Percentiles rank a stretch among this genome's conserved stretches.
phyloP scores from a whole-genome alignment of 768 basidiomycete genomes.

The Trametes coccinea region DNA sequence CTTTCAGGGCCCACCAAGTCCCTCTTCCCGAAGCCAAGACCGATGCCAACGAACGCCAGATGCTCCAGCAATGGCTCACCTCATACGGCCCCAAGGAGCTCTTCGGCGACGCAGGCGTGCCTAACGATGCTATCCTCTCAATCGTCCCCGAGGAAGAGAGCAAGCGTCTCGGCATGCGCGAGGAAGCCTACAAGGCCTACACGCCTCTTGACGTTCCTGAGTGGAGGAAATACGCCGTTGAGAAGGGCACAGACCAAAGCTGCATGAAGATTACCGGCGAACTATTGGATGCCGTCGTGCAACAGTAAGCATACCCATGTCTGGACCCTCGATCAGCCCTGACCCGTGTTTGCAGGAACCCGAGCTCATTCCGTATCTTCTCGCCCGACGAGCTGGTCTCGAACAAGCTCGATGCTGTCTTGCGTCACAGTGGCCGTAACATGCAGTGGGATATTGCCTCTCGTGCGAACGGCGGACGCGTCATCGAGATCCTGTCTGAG shows the following conservation, averaged over 20 bases:
- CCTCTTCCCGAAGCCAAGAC: constrained; percentile 76
- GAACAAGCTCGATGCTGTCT: constrained; percentile 84
- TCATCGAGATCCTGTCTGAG: constrained; percentile 87
- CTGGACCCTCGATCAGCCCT: neutral
- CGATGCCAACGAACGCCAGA: constrained; percentile 57
- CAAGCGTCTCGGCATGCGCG: constrained; percentile 63
- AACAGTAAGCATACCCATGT: constrained; percentile 41
- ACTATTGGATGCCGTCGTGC: constrained; percentile 57
- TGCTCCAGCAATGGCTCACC: constrained; percentile 71
- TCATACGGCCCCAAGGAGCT: constrained; percentile 72
- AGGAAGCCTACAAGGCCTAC: constrained; percentile 66
- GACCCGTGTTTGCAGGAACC: constrained; percentile 50
- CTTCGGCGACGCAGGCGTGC: constrained; percentile 56
- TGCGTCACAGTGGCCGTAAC: constrained; percentile 67
- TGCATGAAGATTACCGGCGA: constrained; percentile 74
- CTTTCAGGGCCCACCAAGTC: constrained; percentile 87
- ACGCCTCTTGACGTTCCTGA: constrained; percentile 61
- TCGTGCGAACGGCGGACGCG: constrained; percentile 73
- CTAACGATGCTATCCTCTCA: constrained; percentile 55
- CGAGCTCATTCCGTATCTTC: constrained; percentile 80
- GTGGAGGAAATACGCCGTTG: constrained; percentile 57
- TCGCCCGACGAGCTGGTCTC: constrained; percentile 87
- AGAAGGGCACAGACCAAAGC: constrained; percentile 61
- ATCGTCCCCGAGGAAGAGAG: constrained; percentile 51
- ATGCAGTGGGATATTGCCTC: constrained; percentile 82